These are phyloP conservation scores for Cunninghamia lanceolata DNA, from an alignment of 75 land plant genomes.

Conservation along the genomic window DNA sequence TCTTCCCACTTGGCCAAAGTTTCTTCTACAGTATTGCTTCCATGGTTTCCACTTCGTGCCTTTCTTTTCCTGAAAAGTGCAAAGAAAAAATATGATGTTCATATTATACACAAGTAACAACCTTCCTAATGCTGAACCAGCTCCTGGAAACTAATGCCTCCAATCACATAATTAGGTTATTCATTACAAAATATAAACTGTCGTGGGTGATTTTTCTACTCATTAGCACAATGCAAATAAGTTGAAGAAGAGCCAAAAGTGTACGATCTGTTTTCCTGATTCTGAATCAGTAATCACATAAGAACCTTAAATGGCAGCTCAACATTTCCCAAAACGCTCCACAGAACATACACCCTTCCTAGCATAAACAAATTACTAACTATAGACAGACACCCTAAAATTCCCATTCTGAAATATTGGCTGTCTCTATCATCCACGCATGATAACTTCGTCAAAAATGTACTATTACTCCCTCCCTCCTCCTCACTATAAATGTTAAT, in stretches of 20 bases:
- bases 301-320: neutral
- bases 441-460: neutral
- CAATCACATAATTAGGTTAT: neutral
- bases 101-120: neutral
- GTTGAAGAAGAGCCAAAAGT: neutral
- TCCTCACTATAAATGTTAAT: no score
- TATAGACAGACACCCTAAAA: neutral
- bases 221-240: neutral
- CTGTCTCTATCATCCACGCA: neutral
- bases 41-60: conserved; percentile 22
- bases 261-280: neutral
- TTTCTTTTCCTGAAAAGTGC: conserved; percentile 20
- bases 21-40: conserved; percentile 19
- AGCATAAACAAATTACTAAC: neutral
- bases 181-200: neutral
- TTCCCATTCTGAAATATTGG: neutral
- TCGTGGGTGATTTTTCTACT: neutral
- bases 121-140: neutral
- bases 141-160: neutral
- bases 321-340: neutral
- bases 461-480: neutral
- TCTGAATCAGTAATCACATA: neutral
- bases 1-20: conserved; percentile 37
- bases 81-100: neutral
- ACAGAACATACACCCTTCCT: neutral